Percentiles rank a stretch among this genome's conserved stretches.
Conservation (phyloP, 1,139 yeast genomes). For the Candida freyschussii region DNA sequence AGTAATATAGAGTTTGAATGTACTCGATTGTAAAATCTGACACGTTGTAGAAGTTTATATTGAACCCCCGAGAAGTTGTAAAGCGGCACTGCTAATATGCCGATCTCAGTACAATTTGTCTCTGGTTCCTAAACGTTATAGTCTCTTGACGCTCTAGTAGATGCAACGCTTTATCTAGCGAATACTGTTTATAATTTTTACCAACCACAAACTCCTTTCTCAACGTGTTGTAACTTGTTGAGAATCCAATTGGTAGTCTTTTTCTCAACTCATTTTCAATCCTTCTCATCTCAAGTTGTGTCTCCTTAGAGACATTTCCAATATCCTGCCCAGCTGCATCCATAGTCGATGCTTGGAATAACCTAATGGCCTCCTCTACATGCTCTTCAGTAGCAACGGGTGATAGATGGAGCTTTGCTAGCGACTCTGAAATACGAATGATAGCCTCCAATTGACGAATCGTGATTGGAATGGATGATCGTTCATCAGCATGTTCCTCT, state of each 20-base stretch:
- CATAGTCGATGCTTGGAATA: slow-evolving; percentile 96
- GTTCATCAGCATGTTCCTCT: slow-evolving; percentile 78
- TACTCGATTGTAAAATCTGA: slow-evolving; percentile 5
- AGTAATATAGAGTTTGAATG: too few species aligned
- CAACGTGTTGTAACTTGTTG: slow-evolving; percentile 81
- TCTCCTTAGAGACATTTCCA: slow-evolving; percentile 45
- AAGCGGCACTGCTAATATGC: too few species aligned
- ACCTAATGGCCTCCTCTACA: slow-evolving; percentile 91
- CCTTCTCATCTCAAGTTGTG: slow-evolving; percentile 65
- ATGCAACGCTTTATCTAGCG: slow-evolving; percentile 78
- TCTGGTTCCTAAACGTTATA: slow-evolving; percentile 81
- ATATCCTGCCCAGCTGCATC: slow-evolving; percentile 82
- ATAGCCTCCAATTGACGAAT: slow-evolving; percentile 97
- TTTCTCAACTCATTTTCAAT: slow-evolving; percentile 85
- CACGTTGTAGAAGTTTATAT: slow-evolving; percentile 2
- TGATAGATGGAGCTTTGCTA: slow-evolving; percentile 79
- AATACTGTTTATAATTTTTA: slow-evolving; percentile 60
- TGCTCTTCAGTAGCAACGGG: slow-evolving; percentile 87
- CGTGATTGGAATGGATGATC: slow-evolving; percentile 96
- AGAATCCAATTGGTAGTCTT: slow-evolving; percentile 95
- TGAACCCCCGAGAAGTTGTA: too few species aligned
- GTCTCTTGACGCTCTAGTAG: slow-evolving; percentile 84
- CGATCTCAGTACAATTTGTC: slow-evolving; percentile 79
- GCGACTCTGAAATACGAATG: slow-evolving; percentile 89
- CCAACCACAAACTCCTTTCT: slow-evolving; percentile 79